Evolutionary conservation across 805 yeast species (phyloP), one percentile per base, ranked within the genome.

Genomic region (Ogataea pignaliae): DNA sequence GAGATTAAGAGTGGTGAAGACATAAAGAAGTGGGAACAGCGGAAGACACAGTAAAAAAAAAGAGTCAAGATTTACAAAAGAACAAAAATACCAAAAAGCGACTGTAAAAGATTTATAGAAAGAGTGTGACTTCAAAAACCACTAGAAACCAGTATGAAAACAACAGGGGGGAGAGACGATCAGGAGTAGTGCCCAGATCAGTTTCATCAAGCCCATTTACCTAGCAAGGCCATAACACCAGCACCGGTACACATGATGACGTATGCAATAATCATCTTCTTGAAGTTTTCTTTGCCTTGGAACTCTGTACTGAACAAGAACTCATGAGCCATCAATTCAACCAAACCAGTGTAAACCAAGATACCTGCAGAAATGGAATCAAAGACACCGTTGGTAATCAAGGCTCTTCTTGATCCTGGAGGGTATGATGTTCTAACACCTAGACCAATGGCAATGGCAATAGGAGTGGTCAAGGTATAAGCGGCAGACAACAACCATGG

Each of bases 321-420:
- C 53, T 87, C 95, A 53, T 80, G 83, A 3, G 91, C 93, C 82
- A 86, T 76, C 45, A 86, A 67, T 61, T 86, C 95, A 11, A 86
- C 86, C 36, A 85, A 60, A 44, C 90, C 88, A 18, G 89, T 83
- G 64, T 86, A 87, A 28, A 86, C 68, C 54, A 87, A 69, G 44
- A 87, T 81, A 39, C 96, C 96, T 0, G 91, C 74, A 28, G 91
- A 83, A 38, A 87, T 70, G 1, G 91, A 70, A 58, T 87, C 93
- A 52, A 85, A 81, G 3, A 77, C 72, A 39, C 95, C 95, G 44
- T 79, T 83, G 1, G 85, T 72, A 44, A 84, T 76, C 43, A 82
- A 68, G 2, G 86, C 78, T 1, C 65, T 73, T 56, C 78, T 67
- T 12, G 85, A 75, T 10, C 73, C 77, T 36, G 85, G 80, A 36